These are phyloP conservation scores for Tetratostichococcus sp. DNA, from an alignment of 139 green algal species.

Conservation along the genomic window DNA sequence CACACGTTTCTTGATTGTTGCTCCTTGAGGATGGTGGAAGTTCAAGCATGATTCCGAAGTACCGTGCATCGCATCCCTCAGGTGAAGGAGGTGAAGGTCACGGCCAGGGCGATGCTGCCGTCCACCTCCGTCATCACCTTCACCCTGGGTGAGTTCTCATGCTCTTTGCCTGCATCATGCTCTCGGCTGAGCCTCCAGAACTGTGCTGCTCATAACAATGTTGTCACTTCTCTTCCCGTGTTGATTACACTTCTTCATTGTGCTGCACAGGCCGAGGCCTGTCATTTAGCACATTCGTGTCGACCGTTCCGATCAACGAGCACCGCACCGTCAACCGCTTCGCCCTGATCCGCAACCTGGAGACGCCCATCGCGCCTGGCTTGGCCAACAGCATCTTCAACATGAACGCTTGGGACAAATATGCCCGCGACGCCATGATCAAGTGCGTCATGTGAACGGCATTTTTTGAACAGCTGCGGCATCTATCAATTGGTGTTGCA, in stretches of 20 bases:
- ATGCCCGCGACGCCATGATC: slow-evolving; percentile 65
- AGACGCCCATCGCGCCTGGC: slow-evolving; percentile 20
- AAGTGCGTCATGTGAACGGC: slow-evolving; percentile 20
- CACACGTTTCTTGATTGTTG: too few relatives aligned
- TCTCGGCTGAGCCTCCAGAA: too few relatives aligned
- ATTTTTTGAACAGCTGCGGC: neutral
- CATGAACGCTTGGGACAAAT: slow-evolving; percentile 47
- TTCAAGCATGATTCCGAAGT: too few relatives aligned
- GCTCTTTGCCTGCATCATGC: slow-evolving; percentile 8
- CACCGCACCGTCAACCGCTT: slow-evolving; percentile 71
- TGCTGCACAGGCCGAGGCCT: slow-evolving; percentile 20
- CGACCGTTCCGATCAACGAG: slow-evolving; percentile 70
- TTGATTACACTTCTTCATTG: neutral
- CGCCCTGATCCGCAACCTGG: slow-evolving; percentile 68
- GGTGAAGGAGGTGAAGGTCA: slow-evolving; percentile 60
- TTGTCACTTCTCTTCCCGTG: too few relatives aligned
- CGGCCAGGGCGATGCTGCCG: slow-evolving; percentile 64
- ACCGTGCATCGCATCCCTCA: too few relatives aligned
- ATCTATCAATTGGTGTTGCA: neutral
- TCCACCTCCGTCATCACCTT: slow-evolving; percentile 71
- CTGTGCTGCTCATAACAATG: too few relatives aligned
- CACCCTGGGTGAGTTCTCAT: slow-evolving; percentile 42
- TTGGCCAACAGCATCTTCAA: slow-evolving; percentile 37
- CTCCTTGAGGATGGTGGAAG: too few relatives aligned
- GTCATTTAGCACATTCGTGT: slow-evolving; percentile 75